These are phyloP conservation scores for Salix arbutifolia DNA, from an alignment of 345 rosid species.

Conservation along the genomic window DNA sequence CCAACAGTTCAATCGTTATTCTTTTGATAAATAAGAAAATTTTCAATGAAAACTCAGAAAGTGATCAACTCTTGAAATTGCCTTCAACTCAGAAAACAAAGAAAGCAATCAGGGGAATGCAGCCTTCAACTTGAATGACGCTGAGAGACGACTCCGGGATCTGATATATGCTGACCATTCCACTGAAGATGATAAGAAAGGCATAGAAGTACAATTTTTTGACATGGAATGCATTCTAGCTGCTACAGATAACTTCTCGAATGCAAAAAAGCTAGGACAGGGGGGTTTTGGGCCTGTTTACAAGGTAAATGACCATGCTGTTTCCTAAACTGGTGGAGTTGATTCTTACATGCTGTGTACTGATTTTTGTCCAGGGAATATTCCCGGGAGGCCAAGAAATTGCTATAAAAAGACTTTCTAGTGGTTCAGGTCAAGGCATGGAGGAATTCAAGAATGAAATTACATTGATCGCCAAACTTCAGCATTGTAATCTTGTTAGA, in stretches of 20 bases:
- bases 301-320: conserved; percentile 29
- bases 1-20: too few relatives aligned
- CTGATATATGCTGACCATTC: conserved; percentile 22
- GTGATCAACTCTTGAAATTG: too few relatives aligned
- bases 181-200: conserved; percentile 35
- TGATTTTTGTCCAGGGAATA: conserved; percentile 28
- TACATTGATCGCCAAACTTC: conserved; percentile 48
- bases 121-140: conserved; percentile 21
- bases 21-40: too few relatives aligned
- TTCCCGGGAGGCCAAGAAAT: conserved; percentile 48
- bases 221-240: conserved; percentile 36
- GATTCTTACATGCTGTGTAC: neutral
- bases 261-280: conserved; percentile 46
- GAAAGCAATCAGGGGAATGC: conserved; percentile 2
- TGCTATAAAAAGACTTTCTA: conserved; percentile 58
- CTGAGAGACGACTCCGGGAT: conserved; percentile 28
- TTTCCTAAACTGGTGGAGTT: too few relatives aligned
- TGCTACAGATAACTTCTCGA: conserved; percentile 47
- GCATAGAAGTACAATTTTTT: conserved; percentile 42
- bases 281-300: conserved; percentile 70
- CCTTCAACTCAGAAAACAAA: conserved; percentile 17
- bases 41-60: too few relatives aligned
- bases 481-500: conserved; percentile 54
- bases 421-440: conserved; percentile 54
- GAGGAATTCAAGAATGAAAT: conserved; percentile 60